phyloP scores from a whole-genome alignment of 495 filamentous ascomycete species.

The Lasiosphaeria ovina region DNA sequence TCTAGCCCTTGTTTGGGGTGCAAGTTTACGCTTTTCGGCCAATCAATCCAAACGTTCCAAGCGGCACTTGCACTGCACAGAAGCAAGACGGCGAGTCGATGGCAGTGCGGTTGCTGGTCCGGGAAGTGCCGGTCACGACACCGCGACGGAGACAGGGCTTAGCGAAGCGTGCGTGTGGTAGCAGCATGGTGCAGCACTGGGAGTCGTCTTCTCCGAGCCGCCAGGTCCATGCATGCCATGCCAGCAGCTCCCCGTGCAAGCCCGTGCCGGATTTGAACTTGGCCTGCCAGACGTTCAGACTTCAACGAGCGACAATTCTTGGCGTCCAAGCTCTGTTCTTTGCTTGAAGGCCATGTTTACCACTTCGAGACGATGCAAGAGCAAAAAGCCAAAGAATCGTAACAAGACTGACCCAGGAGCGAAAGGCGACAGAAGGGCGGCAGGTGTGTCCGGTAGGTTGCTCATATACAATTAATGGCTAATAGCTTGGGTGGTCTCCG shows the following conservation, averaged over 20 bases:
- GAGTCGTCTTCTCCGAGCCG: neutral
- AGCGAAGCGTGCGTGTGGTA: neutral
- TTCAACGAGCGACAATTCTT: too few relatives aligned
- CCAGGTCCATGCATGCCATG: too few relatives aligned
- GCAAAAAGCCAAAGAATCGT: too few relatives aligned
- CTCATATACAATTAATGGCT: conserved; percentile 6
- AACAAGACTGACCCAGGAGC: too few relatives aligned
- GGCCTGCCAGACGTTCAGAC: too few relatives aligned
- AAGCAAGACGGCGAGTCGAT: neutral
- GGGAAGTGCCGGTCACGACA: neutral
- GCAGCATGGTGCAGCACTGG: neutral
- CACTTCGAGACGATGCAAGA: too few relatives aligned
- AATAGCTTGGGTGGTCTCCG: neutral
- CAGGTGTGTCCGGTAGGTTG: neutral
- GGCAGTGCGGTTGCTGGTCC: neutral
- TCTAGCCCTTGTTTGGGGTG: neutral
- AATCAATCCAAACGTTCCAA: neutral
- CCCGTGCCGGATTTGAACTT: too few relatives aligned
- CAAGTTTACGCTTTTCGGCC: neutral
- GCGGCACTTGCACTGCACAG: neutral
- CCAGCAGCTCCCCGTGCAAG: too few relatives aligned
- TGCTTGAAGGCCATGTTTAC: too few relatives aligned
- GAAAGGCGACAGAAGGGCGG: too few relatives aligned
- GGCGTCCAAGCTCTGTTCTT: too few relatives aligned
- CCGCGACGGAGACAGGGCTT: neutral